Percentiles rank a stretch among this genome's conserved stretches.
phyloP scores from a whole-genome alignment of 225 moss, liverwort and hornwort species.

The Straminergon stramineum region DNA sequence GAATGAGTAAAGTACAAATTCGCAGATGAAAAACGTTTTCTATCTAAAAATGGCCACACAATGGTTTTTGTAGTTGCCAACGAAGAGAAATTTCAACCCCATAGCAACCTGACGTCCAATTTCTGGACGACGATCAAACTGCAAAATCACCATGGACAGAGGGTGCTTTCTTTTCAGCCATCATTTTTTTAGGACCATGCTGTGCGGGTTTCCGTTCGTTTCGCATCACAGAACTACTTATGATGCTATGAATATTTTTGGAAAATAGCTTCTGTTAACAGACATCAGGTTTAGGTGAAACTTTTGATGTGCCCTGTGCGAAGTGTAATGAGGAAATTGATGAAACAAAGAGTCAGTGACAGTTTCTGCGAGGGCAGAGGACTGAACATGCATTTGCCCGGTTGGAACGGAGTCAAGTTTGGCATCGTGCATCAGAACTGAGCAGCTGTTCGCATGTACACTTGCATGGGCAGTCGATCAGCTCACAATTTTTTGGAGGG shows the following conservation, averaged over 20 bases:
- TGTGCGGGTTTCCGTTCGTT: neutral
- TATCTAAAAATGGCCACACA: neutral
- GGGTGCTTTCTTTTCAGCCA: neutral
- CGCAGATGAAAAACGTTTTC: neutral
- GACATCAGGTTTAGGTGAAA: too few relatives aligned
- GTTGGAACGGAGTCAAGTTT: too few relatives aligned
- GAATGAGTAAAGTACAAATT: neutral
- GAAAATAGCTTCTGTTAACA: neutral
- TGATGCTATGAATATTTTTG: neutral
- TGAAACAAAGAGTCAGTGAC: too few relatives aligned
- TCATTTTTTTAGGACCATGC: neutral
- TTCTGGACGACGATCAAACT: neutral
- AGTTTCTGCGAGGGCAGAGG: too few relatives aligned
- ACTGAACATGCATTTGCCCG: too few relatives aligned
- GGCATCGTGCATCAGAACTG: too few relatives aligned
- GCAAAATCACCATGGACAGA: neutral
- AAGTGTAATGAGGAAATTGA: too few relatives aligned
- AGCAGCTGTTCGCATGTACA: too few relatives aligned
- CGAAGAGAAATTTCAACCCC: neutral
- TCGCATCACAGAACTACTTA: neutral
- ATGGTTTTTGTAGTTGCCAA: neutral
- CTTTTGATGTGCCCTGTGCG: too few relatives aligned
- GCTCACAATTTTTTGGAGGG: too few relatives aligned
- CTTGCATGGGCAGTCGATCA: too few relatives aligned
- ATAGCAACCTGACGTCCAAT: neutral